These are phyloP conservation scores for Cladophialophora psammophila DNA, from an alignment of 2,329 filamentous ascomycete genomes.

Conservation along the genomic window DNA sequence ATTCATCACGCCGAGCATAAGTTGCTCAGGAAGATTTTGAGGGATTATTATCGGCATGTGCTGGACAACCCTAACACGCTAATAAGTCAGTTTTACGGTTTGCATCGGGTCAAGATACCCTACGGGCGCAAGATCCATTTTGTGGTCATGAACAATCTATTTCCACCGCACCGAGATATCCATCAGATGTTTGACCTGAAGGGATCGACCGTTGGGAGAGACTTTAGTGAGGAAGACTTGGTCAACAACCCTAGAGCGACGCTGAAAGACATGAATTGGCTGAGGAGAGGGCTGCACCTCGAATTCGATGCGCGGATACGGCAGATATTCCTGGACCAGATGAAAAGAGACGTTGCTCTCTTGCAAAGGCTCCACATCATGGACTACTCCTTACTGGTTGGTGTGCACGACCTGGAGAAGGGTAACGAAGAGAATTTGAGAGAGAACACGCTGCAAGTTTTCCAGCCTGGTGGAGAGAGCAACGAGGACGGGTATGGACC, in stretches of 20 bases:
- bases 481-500: conserved; percentile 61
- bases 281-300: conserved; percentile 81
- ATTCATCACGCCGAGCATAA: conserved; percentile 87
- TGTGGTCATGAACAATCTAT: conserved; percentile 99
- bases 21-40: conserved; percentile 60
- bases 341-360: conserved; percentile 84
- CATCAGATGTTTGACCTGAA: conserved; percentile 97
- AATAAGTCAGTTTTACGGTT: conserved; percentile 95
- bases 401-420: conserved; percentile 86
- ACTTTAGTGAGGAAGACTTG: conserved; percentile 87
- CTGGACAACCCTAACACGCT: conserved; percentile 93
- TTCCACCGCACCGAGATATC: conserved; percentile 95
- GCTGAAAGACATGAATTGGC: conserved; percentile 95
- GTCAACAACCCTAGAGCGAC: conserved; percentile 90
- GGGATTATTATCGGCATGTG: conserved; percentile 93
- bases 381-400: conserved; percentile 96
- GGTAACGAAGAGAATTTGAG: conserved; percentile 95
- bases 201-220: conserved; percentile 91
- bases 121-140: conserved; percentile 99
- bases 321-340: conserved; percentile 84
- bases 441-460: conserved; percentile 89
- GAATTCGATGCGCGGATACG: conserved; percentile 92
- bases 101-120: conserved; percentile 97
- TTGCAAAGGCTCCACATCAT: conserved; percentile 92
- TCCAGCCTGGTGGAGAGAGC: conserved; percentile 81